Evolutionary conservation across 306 rosid species (phyloP).

Genomic region (Cicer yamashitae): DNA sequence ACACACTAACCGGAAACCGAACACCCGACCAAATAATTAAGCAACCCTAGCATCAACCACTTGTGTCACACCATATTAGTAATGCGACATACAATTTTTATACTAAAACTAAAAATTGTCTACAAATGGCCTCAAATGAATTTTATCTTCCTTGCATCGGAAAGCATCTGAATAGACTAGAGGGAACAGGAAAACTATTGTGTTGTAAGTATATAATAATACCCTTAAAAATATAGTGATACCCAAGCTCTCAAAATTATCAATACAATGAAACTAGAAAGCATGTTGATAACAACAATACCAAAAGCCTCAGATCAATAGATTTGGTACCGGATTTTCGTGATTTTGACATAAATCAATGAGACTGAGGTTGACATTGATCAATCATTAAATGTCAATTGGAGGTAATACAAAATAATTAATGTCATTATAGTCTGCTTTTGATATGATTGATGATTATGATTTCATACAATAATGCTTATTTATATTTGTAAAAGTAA

Average conservation of each 20-base stretch:
- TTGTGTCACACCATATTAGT: not conserved
- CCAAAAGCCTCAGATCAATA: constrained; percentile 6
- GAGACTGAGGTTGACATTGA: constrained; percentile 6
- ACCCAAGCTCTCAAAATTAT: too few species aligned
- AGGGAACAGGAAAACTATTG: not conserved
- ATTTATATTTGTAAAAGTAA: not conserved
- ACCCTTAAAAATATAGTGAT: too few species aligned
- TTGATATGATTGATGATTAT: not conserved
- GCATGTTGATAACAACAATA: not conserved
- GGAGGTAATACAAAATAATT: constrained; percentile 22
- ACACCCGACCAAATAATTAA: not conserved
- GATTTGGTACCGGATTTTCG: constrained; percentile 18
- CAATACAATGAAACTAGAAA: too few species aligned
- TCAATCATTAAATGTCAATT: constrained; percentile 27
- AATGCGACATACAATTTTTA: too few species aligned
- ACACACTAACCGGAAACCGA: not conserved
- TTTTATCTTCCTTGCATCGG: too few species aligned
- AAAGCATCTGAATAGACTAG: too few species aligned
- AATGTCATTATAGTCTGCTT: not conserved
- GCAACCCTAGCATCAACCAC: not conserved
- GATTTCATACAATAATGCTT: not conserved
- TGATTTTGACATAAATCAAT: constrained; percentile 25
- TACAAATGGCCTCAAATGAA: too few species aligned
- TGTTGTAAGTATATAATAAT: not conserved
- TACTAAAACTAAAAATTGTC: too few species aligned